Evolutionary conservation across 1,139 yeast genomes (phyloP).

Genomic region (Maudiozyma humilis): DNA sequence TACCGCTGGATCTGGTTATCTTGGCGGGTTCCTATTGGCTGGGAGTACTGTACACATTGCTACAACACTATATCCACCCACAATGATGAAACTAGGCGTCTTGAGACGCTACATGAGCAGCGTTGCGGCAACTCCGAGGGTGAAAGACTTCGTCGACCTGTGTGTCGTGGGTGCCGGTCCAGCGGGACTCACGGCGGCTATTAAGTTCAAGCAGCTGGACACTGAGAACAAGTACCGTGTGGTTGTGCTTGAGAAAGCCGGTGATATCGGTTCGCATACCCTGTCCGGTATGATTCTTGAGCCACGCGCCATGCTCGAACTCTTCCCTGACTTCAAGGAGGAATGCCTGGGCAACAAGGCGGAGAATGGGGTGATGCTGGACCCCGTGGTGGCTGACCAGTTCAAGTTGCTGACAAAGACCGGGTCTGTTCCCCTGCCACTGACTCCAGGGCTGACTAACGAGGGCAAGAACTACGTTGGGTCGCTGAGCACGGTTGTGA

Average conservation of each 20-base stretch:
- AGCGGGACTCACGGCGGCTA: conserved; percentile 92
- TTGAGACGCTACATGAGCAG: conserved; percentile 5
- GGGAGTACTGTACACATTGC: no score
- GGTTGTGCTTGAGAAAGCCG: conserved; percentile 82
- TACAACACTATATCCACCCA: background rate
- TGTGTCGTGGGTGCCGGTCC: conserved; percentile 98
- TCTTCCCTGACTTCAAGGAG: conserved; percentile 64
- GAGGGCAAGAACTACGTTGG: conserved; percentile 76
- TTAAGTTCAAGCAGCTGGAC: conserved; percentile 77
- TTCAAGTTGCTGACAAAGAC: conserved; percentile 60
- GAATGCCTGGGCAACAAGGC: conserved; percentile 29
- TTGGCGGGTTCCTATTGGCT: no score
- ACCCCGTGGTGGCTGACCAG: conserved; percentile 53
- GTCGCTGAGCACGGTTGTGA: conserved; percentile 72
- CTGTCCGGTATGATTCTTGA: conserved; percentile 92
- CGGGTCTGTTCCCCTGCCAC: conserved; percentile 80
- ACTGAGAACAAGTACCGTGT: conserved; percentile 65
- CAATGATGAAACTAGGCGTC: background rate
- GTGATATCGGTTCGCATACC: conserved; percentile 86
- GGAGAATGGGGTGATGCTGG: conserved; percentile 58
- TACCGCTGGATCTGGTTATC: no score
- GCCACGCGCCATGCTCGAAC: conserved; percentile 76
- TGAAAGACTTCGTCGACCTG: conserved; percentile 79
- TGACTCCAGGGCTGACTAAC: conserved; percentile 63
- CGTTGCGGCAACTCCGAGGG: conserved; percentile 35